Base-by-base conservation (phyloP, 768 basidiomycete genomes). In the Arthromyces matolae region DNA sequence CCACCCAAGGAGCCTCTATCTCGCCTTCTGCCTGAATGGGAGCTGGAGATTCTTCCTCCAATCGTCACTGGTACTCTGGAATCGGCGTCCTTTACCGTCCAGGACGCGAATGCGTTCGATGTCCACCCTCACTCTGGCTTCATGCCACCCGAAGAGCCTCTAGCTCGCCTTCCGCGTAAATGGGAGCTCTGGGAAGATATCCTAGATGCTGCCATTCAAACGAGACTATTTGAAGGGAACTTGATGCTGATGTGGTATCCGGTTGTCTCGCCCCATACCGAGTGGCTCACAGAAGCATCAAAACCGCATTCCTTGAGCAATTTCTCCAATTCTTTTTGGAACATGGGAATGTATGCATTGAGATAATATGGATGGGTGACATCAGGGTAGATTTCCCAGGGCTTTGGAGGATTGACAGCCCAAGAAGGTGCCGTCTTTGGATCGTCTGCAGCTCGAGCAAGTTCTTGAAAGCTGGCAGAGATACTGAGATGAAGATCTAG, bases 171-270 rank as follows among this genome's bases (percentile, higher is more conserved):
- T 44, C 53, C 53, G 27, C 8, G 16, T 24, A 13, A 28, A 24
- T 54, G 53, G 53, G 49, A 54, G 27, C 45, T 46, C 20, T 54
- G 53, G 53, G 52, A 56, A 50, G 45, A 41, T 42, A 50, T 44
- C 29, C 51, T 51, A 10, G 54, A 55, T 18, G 44, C 29, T 29
- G 54, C 55, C 47, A 47, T 42, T 8, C 44, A 45, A 52, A 46
- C 24, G 48, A 47, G 42, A 54, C 32, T 33, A n/a, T n/a, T n/a
- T n/a, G n/a, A n/a, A n/a, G n/a, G n/a, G n/a, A n/a, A n/a, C n/a
- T n/a, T n/a, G n/a, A n/a, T n/a, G n/a, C n/a, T n/a, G n/a, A n/a
- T n/a, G n/a, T n/a, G n/a, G n/a, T n/a, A n/a, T n/a, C n/a, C n/a
- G n/a, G n/a, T n/a, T n/a, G n/a, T n/a, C n/a, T n/a, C n/a, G n/a